Conservation (phyloP, 805 yeast genomes). For the Yarrowia porcina region DNA sequence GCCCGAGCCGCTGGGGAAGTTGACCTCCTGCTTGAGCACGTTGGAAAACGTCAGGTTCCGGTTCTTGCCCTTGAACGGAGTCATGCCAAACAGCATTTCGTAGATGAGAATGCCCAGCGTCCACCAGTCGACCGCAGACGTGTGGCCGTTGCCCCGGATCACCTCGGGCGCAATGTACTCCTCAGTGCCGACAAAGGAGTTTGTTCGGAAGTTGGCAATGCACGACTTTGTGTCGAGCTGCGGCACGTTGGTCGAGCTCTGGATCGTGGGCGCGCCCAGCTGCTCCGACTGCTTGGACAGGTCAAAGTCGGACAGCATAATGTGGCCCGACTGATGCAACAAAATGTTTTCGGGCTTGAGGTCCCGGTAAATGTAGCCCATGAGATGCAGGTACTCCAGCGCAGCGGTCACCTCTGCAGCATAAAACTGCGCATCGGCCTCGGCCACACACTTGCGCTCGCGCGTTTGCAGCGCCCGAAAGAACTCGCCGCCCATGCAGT, state of each 20-base stretch:
- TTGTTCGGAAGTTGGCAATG: slow-evolving; percentile 93
- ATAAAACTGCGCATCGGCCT: slow-evolving; percentile 86
- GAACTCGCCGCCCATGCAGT: slow-evolving; percentile 99
- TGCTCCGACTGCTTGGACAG: slow-evolving; percentile 82
- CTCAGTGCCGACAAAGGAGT: slow-evolving; percentile 98
- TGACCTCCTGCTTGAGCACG: slow-evolving; percentile 77
- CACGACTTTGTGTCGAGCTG: slow-evolving; percentile 91
- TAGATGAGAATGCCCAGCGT: slow-evolving; percentile 88
- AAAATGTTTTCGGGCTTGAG: slow-evolving; percentile 94
- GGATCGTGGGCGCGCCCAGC: slow-evolving; percentile 70
- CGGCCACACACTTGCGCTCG: slow-evolving; percentile 77
- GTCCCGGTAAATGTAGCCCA: slow-evolving; percentile 97
- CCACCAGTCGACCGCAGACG: slow-evolving; percentile 99
- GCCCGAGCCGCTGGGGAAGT: slow-evolving; percentile 60
- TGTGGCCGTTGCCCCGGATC: slow-evolving; percentile 93
- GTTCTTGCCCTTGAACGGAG: slow-evolving; percentile 92
- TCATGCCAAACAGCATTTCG: slow-evolving; percentile 93
- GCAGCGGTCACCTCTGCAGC: slow-evolving; percentile 98
- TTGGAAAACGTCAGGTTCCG: slow-evolving; percentile 88
- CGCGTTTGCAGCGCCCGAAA: slow-evolving; percentile 93
- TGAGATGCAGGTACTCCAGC: slow-evolving; percentile 86
- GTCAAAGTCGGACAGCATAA: slow-evolving; percentile 96
- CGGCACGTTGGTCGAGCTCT: slow-evolving; percentile 46
- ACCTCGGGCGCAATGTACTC: slow-evolving; percentile 99
- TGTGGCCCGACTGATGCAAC: slow-evolving; percentile 95